phyloP scores from a whole-genome alignment of 192 early-diverging fungal species.

The Coemansia sp. region DNA sequence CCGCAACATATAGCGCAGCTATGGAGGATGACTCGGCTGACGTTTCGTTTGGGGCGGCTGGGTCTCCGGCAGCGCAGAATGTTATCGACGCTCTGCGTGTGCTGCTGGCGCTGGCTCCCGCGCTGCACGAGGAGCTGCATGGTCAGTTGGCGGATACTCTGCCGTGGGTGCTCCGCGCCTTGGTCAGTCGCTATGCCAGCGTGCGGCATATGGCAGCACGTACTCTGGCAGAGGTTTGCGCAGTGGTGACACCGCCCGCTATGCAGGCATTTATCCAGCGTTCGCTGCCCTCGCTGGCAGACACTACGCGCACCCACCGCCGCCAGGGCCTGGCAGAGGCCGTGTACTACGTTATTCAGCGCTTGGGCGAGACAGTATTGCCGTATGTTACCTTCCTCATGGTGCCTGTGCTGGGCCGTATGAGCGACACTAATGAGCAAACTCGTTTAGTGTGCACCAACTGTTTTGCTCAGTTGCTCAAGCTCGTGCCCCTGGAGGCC shows the following conservation, averaged over 20 bases:
- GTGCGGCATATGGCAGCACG: conserved; percentile 79
- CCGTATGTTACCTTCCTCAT: conserved; percentile 98
- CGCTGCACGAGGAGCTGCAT: conserved; percentile 60
- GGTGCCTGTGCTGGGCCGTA: conserved; percentile 92
- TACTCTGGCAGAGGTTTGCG: conserved; percentile 73
- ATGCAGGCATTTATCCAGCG: conserved; percentile 82
- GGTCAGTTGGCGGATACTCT: conserved; percentile 58
- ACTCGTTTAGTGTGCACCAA: conserved; percentile 90
- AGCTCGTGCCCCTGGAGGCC: conserved; percentile 91
- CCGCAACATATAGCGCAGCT: conserved; percentile 14
- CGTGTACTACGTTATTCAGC: conserved; percentile 77
- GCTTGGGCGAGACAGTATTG: conserved; percentile 77
- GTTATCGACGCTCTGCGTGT: conserved; percentile 79
- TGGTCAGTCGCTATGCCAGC: conserved; percentile 69
- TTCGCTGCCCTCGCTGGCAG: conserved; percentile 77
- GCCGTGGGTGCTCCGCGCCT: conserved; percentile 63
- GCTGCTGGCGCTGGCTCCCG: conserved; percentile 65
- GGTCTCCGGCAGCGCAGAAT: conserved; percentile 55
- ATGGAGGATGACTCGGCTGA: conserved; percentile 19
- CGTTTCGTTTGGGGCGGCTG: conserved; percentile 11
- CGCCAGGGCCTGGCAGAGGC: conserved; percentile 91
- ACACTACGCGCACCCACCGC: conserved; percentile 63
- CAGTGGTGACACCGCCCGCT: conserved; percentile 65
- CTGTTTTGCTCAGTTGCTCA: conserved; percentile 94
- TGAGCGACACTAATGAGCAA: conserved; percentile 92